Base-by-base conservation (phyloP, 768 basidiomycete species). In the Russula vinacea region DNA sequence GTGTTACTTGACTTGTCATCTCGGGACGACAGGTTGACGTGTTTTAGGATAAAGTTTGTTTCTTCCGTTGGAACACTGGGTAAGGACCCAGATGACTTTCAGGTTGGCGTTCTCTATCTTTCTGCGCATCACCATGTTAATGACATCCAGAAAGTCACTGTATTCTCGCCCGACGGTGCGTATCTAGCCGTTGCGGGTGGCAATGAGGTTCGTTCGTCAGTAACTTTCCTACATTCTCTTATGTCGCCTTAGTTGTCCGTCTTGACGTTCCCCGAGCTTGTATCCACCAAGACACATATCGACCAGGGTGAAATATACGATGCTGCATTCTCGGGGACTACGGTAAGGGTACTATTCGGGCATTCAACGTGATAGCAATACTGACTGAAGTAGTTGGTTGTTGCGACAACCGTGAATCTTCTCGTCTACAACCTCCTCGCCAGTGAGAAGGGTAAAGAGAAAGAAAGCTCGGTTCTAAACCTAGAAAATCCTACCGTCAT, bases 231-330 rank as follows among this genome's bases (percentile, higher is more conserved):
- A 26, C 49, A 37, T 50, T 16, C 40, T 14, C 17, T 26, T 35
- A 39, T 33, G 16, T 55, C 17, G 40, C 26, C 14, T 9, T 44
- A 76, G 75, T 51, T 73, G 39, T 56, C 65, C 47, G 54, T 72
- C 35, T 51, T 74, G 33, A 59, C 66, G n/a, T 61, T 69, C 56
- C 77, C 68, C 39, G 67, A 64, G 1, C 83, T 81, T 11, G 75
- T 77, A 26, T 81, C 78, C 17, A 73, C 73, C 24, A 72, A 84
- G 5, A 77, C 91, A 49, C 73, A 71, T 50, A 77, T 85, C 50
- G 78, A 84, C 17, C 83, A 83, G 14, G 87, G 86, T 52, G 94
- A 97, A 74, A 85, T 98, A 51, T 96, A 92, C 64, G 94, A 96
- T 70, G 85, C 84, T 19, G 82, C 91, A 8, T 90, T 97, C 78